Percentiles rank a stretch among this genome's conserved stretches.
Evolutionary conservation across 768 basidiomycete species (phyloP).

Genomic region (Lentinula edodes): DNA sequence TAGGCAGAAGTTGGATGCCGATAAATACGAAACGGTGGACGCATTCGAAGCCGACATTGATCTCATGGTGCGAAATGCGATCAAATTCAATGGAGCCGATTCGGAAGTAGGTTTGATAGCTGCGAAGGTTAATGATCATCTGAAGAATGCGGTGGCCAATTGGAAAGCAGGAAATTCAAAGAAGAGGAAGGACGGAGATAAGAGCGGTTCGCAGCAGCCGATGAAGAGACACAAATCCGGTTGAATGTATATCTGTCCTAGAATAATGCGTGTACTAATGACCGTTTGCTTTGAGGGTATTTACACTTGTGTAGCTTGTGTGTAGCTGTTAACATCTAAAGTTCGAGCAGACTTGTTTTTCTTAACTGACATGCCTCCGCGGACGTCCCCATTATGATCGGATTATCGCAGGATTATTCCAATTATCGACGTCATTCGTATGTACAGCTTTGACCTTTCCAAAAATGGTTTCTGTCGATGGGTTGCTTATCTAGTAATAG

Average conservation of each 20-base stretch:
- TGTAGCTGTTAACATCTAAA: no score
- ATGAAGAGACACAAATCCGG: constrained; percentile 62
- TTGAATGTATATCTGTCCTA: constrained; percentile 25
- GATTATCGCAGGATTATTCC: no score
- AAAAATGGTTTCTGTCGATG: background rate
- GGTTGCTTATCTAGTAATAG: no score
- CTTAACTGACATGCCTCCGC: no score
- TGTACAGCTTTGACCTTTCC: background rate
- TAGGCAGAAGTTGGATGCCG: constrained; percentile 70
- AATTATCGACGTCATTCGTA: background rate
- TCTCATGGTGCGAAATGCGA: constrained; percentile 85
- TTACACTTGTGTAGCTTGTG: background rate
- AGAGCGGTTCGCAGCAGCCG: constrained; percentile 49
- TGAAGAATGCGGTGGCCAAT: constrained; percentile 45
- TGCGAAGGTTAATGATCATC: constrained; percentile 40
- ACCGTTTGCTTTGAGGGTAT: background rate
- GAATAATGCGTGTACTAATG: background rate
- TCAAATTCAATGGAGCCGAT: constrained; percentile 79
- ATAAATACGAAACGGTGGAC: constrained; percentile 75
- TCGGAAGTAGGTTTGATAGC: constrained; percentile 74
- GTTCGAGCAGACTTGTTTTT: no score
- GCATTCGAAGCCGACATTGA: constrained; percentile 82
- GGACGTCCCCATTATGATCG: no score
- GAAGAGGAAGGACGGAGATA: constrained; percentile 75
- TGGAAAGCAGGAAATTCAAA: constrained; percentile 49